Evolutionary conservation across 306 rosid genomes (phyloP).

Genomic region (Acacia melanoxylon): DNA sequence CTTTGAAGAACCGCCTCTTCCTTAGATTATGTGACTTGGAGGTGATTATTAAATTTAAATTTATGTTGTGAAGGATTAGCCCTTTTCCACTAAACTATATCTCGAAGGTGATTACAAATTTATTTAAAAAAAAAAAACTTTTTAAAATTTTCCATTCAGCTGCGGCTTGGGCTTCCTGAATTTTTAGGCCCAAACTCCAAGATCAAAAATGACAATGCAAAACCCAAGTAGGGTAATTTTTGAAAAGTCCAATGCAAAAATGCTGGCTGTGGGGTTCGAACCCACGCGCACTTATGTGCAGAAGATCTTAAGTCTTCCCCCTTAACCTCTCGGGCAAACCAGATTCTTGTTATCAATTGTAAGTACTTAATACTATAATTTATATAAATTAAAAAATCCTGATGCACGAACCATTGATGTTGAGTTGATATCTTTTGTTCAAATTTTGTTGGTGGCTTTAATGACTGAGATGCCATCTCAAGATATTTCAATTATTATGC

Average conservation of each 20-base stretch:
- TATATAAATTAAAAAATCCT: background rate
- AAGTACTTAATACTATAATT: no score
- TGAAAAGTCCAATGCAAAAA: background rate
- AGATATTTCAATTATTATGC: background rate
- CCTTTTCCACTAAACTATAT: no score
- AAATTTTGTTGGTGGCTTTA: background rate
- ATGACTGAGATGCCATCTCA: background rate
- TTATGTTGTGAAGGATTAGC: no score
- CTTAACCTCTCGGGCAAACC: conserved; percentile 61
- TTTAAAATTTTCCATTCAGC: no score
- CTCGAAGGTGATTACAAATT: no score
- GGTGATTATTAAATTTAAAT: no score
- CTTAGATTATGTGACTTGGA: no score
- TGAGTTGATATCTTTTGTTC: background rate
- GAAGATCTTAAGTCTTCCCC: conserved; percentile 60
- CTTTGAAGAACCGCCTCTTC: no score
- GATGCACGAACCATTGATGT: background rate
- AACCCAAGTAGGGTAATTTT: no score
- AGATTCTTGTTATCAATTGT: background rate
- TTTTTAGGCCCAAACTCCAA: background rate
- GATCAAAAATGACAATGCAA: background rate
- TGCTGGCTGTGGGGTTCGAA: conserved; percentile 60
- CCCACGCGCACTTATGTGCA: conserved; percentile 57
- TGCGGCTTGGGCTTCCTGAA: background rate
- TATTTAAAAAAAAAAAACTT: no score